These are phyloP conservation scores for Pythium oligandrum DNA, from an alignment of 352 stramenopile species.

Conservation along the genomic window DNA sequence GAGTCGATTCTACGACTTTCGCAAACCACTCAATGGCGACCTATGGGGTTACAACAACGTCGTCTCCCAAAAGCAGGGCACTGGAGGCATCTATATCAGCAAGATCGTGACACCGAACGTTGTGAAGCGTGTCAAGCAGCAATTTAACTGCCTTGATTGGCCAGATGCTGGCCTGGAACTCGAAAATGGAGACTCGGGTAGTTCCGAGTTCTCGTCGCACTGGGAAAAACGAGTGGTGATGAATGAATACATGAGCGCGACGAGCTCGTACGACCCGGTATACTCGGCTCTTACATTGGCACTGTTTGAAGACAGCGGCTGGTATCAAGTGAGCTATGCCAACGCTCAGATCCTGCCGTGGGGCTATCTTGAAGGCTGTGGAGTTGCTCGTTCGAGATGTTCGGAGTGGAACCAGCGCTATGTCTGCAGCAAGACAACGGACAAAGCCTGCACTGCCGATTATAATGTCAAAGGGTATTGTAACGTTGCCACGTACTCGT, in stretches of 20 bases:
- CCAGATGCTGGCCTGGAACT: constrained; percentile 54
- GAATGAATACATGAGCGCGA: constrained; percentile 85
- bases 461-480: constrained; percentile 74
- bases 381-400: constrained; percentile 48
- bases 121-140: constrained; percentile 56
- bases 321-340: constrained; percentile 71
- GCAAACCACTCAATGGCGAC: constrained; percentile 50
- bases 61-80: constrained; percentile 34
- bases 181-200: constrained; percentile 66
- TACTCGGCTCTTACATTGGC: constrained; percentile 70
- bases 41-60: constrained; percentile 67
- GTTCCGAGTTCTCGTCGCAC: constrained; percentile 59
- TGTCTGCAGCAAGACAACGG: constrained; percentile 36
- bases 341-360: constrained; percentile 55
- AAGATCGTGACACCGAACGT: constrained; percentile 76
- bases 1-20: constrained; percentile 53
- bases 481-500: constrained; percentile 57
- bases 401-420: constrained; percentile 70
- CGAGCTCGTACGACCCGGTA: constrained; percentile 65
- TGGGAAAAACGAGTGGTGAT: constrained; percentile 81
- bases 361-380: constrained; percentile 74
- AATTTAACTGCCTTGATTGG: constrained; percentile 77
- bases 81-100: constrained; percentile 50
- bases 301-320: constrained; percentile 78
- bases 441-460: constrained; percentile 57